Conservation (phyloP, 2,329 filamentous ascomycete genomes). For the Ascochyta fabae region DNA sequence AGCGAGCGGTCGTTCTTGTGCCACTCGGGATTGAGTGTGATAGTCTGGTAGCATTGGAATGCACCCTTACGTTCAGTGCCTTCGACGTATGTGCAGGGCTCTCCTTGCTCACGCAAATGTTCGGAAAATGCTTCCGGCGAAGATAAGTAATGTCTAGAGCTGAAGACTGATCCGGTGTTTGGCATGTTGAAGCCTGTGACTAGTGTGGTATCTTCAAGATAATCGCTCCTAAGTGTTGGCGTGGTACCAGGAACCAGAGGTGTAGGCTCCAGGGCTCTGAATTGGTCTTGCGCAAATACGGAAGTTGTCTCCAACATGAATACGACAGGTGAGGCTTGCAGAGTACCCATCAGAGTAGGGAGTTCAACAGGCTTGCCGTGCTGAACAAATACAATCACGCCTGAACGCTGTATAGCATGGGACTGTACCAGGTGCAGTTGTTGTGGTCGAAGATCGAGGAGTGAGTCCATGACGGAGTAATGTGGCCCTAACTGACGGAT, state of each 20-base stretch:
- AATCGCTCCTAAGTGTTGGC: not conserved
- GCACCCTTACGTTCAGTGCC: not conserved
- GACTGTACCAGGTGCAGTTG: conserved; percentile 24
- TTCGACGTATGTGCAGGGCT: conserved; percentile 10
- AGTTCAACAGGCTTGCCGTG: conserved; percentile 7
- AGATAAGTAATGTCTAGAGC: not conserved
- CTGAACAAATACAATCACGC: conserved; percentile 22
- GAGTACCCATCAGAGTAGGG: not conserved
- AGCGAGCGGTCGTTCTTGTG: conserved; percentile 18
- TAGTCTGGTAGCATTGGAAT: conserved; percentile 19
- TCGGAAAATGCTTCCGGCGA: conserved; percentile 2
- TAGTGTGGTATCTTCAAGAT: not conserved
- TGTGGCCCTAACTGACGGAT: not conserved
- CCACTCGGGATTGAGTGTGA: conserved; percentile 6
- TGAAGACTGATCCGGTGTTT: not conserved
- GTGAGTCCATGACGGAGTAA: conserved; percentile 26
- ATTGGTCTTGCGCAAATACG: not conserved
- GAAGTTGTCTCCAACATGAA: conserved; percentile 4
- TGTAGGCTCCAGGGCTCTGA: not conserved
- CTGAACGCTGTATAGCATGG: conserved; percentile 18
- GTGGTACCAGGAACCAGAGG: not conserved
- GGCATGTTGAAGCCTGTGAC: not conserved
- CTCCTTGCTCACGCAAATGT: conserved; percentile 8
- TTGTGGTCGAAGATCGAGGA: conserved; percentile 21
- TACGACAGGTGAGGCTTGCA: not conserved